Base-by-base conservation (phyloP, 192 early-diverging fungal species). In the Kickxella alabastrina region DNA sequence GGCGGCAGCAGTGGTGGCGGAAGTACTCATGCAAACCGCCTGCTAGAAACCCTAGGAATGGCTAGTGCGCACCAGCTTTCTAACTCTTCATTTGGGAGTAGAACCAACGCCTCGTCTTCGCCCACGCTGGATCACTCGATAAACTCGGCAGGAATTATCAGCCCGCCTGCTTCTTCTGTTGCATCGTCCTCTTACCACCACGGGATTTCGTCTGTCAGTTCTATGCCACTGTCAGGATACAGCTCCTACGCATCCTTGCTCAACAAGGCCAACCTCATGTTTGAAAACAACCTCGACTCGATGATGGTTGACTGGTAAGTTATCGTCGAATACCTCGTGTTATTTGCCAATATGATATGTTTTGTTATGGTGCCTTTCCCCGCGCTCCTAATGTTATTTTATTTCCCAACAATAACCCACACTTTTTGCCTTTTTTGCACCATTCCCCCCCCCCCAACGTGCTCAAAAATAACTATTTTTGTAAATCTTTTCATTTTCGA, bases 231-330 rank as follows among this genome's bases (percentile, higher is more conserved):
- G 15, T 32, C 62, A 34, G 68, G 64, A 14, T 54, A 73, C 46
- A 73, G 52, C 54, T 80, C 83, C 10, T 85, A 86, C 43, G 73
- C 80, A 3, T 80, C 80, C 17, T 54, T 86, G 39, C 65, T 88
- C n/a, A 86, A 85, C 74, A 86, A 86, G 67, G 86, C 86, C 25
- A 83, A 79, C 44, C 57, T 88, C 42, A 80, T 85, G 59, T 83
- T 88, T 43, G 71, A 78, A 13, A 85, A 78, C 61, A 80, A 89
- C 59, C 60, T 87, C 36, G 82, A 85, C 27, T 77, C 77, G 45
- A 86, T 86, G 84, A 75, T 82, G 48, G 54, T 75, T 44, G 78
- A 82, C 37, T 89, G 87, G 73, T 76, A 76, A 59, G 14, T 57
- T 57, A 61, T 68, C 41, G n/a, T n/a, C n/a, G n/a, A n/a, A n/a